These are phyloP conservation scores for Termitomyces titanicus DNA, from an alignment of 768 basidiomycete species.

Conservation along the genomic window DNA sequence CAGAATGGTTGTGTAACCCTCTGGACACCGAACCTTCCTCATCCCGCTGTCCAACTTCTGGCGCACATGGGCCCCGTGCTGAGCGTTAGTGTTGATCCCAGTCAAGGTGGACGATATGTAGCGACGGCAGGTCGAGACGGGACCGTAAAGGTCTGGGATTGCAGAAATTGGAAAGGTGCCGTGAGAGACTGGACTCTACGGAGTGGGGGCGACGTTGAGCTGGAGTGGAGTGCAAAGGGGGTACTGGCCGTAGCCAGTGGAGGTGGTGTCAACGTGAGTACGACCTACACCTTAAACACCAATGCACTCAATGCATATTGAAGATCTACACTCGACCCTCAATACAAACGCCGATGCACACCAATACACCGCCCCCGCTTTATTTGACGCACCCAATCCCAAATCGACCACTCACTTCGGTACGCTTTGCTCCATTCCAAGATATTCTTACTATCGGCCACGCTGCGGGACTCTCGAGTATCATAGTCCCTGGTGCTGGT, in stretches of 20 bases:
- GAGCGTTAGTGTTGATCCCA: conserved; percentile 80
- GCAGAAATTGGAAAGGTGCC: conserved; percentile 89
- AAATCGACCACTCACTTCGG: conserved; percentile 66
- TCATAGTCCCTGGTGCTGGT: conserved; percentile 89
- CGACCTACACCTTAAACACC: background rate
- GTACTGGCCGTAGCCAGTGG: conserved; percentile 78
- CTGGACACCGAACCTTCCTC: conserved; percentile 93
- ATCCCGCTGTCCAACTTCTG: conserved; percentile 87
- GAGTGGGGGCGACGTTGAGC: conserved; percentile 56
- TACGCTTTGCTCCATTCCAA: conserved; percentile 87
- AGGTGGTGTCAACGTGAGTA: conserved; percentile 75
- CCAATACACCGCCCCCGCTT: conserved; percentile 62
- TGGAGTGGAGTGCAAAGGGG: conserved; percentile 87
- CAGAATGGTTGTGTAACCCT: conserved; percentile 94
- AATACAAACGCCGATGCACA: conserved; percentile 53
- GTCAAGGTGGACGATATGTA: conserved; percentile 85
- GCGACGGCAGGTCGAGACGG: conserved; percentile 88
- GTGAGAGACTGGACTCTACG: conserved; percentile 75
- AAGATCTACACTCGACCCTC: conserved; percentile 73
- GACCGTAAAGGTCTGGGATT: conserved; percentile 94
- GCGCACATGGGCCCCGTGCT: conserved; percentile 88
- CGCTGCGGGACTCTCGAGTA: conserved; percentile 69
- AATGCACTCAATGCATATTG: background rate
- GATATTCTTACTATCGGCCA: conserved; percentile 84
- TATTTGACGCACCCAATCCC: conserved; percentile 89